Evolutionary conservation across 768 basidiomycete species (phyloP), one percentile per base, ranked within the genome.

Genomic region (Tulasnella sp.): DNA sequence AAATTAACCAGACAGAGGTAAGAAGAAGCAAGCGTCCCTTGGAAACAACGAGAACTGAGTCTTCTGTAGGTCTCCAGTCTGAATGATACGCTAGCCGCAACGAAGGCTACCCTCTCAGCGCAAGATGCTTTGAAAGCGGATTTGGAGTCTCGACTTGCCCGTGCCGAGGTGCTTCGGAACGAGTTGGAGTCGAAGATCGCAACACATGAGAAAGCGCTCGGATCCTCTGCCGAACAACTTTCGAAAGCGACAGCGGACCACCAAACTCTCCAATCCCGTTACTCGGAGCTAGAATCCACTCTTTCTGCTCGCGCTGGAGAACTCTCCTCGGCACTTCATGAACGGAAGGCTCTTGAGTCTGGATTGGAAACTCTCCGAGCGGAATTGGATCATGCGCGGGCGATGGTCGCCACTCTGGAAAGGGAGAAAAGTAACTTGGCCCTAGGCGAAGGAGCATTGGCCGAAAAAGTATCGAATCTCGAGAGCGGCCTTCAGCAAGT

Each of bases 381-480:
- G 1, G 58, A 49, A 17, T 37, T 74, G 36, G 49, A 29, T 19
- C 15, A 19, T 19, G 42, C 73, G 4, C 45, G 37, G 15, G 34
- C 52, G 22, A 38, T 17, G 31, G 73, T 74, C 15, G 36, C 36
- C 12, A 39, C 73, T 19, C 73, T 74, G n/a, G 73, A 74, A 25
- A 31, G 11, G 7, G 73, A 74, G n/a, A 74, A 74, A 58, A 39
- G 73, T 14, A 67, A 42, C 36, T 58, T 74, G 45, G 31, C 73
- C 3, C 73, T 54, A n/a, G 73, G 38, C 52, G 73, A 74, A 34
- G 38, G 64, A 5, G 73, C 54, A 29, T 58, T 74, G 52, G 73
- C 49, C 36, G 49, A 22, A n/a, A 74, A 58, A 17, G 73, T 58
- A 9, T 54, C 52, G n/a, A 11, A 52, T 25, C 73, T 74, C 42